Base-by-base conservation (phyloP, 78 protist genomes). In the Creolimax fragrantissima region DNA sequence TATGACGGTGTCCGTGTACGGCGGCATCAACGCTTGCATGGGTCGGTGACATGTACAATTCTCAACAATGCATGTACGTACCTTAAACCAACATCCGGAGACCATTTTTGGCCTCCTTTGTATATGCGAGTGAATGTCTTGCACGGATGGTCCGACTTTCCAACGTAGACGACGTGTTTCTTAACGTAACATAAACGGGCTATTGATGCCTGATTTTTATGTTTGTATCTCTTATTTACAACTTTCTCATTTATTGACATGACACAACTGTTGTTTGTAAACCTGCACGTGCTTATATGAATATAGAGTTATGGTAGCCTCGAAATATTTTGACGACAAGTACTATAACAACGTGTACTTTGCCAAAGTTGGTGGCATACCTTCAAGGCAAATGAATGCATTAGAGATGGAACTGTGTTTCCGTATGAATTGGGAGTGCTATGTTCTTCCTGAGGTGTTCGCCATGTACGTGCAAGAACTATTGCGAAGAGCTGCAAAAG, bases 331-430 rank as follows among this genome's bases (percentile, higher is more conserved):
- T 24, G 95, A 94, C 67, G 97, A 96, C 37, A 3, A 2, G 11
- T 96, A 92, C 93, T 96, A 93, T 84, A 94, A 89, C 88, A 96
- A 96, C 92, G 90, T 47, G 90, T 92, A 93, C 94, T 96, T 93
- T 42, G 95, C 95, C 2, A 86, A 88, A 35, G 95, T 96, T 32
- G 97, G 97, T 5, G 97, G 97, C 35, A 92, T 95, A 5, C 17
- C 94, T 5, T 3, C 3, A 6, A 11, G 7, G 36, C 94, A 94
- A 58, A 3, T 94, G 81, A 92, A 94, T 74, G 35, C 2, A 2
- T 24, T 94, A 58, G 96, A 94, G 42, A 45, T 66, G 35, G 92
- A 84, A 43, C 67, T 94, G 35, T 39, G 92, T n/a, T 7, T 3
- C 66, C n/a, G 6, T 7, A 4, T 45, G 36, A 42, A 43, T 45